A percentile compares a stretch with the other conserved stretches of the same genome.
Evolutionary conservation across 805 yeast species (phyloP).

Genomic region (Starmerella scarabaei): DNA sequence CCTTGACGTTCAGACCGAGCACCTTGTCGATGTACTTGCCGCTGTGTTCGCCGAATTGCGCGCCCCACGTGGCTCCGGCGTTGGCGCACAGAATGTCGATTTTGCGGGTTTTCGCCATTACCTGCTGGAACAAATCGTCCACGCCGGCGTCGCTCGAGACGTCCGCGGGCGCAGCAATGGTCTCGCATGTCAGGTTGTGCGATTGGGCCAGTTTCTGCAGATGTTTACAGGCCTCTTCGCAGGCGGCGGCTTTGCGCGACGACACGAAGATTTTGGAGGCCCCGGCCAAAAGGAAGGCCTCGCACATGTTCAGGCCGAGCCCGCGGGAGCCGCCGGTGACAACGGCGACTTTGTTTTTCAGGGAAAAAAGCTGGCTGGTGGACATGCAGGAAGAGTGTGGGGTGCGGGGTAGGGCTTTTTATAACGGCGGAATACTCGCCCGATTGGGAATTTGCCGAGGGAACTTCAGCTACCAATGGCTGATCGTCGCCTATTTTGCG

Average conservation of each 20-base stretch:
- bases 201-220: constrained; percentile 23
- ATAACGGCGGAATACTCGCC: too few relatives aligned
- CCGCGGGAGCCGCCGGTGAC: constrained; percentile 71
- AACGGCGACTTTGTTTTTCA: constrained; percentile 50
- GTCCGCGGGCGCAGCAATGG: constrained; percentile 46
- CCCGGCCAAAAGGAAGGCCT: constrained; percentile 47
- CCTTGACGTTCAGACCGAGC: constrained; percentile 47
- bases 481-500: too few relatives aligned
- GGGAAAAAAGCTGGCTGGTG: constrained; percentile 25
- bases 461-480: too few relatives aligned
- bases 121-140: constrained; percentile 32
- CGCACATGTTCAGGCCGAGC: constrained; percentile 56
- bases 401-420: neutral
- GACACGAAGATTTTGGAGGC: constrained; percentile 50
- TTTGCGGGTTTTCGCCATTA: constrained; percentile 28
- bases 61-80: constrained; percentile 76
- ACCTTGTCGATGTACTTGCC: constrained; percentile 50
- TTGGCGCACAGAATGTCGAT: constrained; percentile 58
- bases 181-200: constrained; percentile 26
- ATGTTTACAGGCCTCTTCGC: constrained; percentile 40
- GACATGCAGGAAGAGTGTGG: neutral
- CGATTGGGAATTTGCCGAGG: too few relatives aligned
- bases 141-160: constrained; percentile 40
- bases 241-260: constrained; percentile 50
- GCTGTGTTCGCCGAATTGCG: constrained; percentile 46